phyloP scores from a whole-genome alignment of 257 asterid species.

The Cordia subcordata region DNA sequence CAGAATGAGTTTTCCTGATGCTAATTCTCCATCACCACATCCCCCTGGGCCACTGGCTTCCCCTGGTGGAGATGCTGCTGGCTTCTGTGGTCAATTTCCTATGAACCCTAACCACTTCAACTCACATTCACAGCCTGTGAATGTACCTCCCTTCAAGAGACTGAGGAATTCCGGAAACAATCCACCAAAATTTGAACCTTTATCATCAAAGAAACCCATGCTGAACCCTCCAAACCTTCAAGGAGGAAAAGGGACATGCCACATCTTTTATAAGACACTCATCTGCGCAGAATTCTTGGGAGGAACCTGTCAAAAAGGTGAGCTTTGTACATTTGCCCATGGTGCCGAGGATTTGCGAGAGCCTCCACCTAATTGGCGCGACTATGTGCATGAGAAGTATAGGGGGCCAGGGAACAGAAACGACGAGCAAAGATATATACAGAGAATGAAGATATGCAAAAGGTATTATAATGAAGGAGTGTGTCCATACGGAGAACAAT shows the following conservation, averaged over 20 bases:
- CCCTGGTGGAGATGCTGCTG: constrained; percentile 34
- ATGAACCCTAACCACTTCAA: constrained; percentile 27
- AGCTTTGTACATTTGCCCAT: constrained; percentile 74
- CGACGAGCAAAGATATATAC: constrained; percentile 58
- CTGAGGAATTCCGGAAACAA: too few relatives aligned
- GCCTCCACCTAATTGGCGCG: constrained; percentile 91
- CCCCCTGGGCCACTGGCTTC: constrained; percentile 27
- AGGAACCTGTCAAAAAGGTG: constrained; percentile 69
- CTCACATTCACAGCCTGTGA: constrained; percentile 26
- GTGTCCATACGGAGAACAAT: constrained; percentile 88
- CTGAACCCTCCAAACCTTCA: constrained; percentile 29
- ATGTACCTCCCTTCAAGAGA: constrained; percentile 33
- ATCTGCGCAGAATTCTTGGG: constrained; percentile 64
- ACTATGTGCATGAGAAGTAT: constrained; percentile 60
- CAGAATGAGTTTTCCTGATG: constrained; percentile 62
- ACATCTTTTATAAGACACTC: constrained; percentile 72
- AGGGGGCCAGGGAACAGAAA: constrained; percentile 36
- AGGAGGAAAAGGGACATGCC: constrained; percentile 50
- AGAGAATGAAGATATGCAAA: constrained; percentile 75
- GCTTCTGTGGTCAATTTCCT: constrained; percentile 35
- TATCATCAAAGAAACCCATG: constrained; percentile 23
- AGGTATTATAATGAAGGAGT: constrained; percentile 70
- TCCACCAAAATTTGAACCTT: too few relatives aligned
- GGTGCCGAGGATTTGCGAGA: constrained; percentile 56
- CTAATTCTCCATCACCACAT: constrained; percentile 19